Evolutionary conservation across 768 basidiomycete genomes (phyloP).

Genomic region (Mycena vulgaris): DNA sequence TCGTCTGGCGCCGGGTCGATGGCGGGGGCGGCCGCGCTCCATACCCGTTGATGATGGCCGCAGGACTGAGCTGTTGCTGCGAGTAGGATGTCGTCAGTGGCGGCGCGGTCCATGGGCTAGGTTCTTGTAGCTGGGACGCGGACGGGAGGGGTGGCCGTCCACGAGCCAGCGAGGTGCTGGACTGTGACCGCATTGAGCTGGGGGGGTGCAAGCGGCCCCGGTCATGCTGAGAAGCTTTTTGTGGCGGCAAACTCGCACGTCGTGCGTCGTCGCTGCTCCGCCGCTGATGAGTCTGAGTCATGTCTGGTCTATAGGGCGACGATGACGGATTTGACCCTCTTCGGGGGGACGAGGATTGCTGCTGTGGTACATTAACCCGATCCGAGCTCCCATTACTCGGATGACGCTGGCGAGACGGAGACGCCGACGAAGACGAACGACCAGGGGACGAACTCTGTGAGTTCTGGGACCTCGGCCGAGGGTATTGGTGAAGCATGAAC

Average conservation of each 20-base stretch:
- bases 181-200: conserved; percentile 33
- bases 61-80: conserved; percentile 37
- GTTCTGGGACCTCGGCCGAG: conserved; percentile 55
- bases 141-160: conserved; percentile 47
- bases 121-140: conserved; percentile 47
- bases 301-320: conserved; percentile 19
- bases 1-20: conserved; percentile 34
- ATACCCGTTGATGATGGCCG: conserved; percentile 28
- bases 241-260: conserved; percentile 29
- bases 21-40: conserved; percentile 3
- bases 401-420: conserved; percentile 53
- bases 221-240: conserved; percentile 27
- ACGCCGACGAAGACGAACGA: conserved; percentile 52
- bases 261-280: conserved; percentile 35
- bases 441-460: conserved; percentile 53
- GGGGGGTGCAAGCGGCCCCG: conserved; percentile 18
- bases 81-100: conserved; percentile 45
- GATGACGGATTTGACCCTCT: conserved; percentile 30
- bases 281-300: conserved; percentile 22
- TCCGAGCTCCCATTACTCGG: conserved; percentile 52
- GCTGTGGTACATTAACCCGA: conserved; percentile 39
- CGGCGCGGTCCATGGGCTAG: conserved; percentile 61
- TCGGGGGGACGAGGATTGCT: conserved; percentile 25
- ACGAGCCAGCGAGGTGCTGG: conserved; percentile 29
- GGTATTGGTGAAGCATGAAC: conserved; percentile 80